Evolutionary conservation across 305 asterid species (phyloP).

Genomic region (Lippia alba): DNA sequence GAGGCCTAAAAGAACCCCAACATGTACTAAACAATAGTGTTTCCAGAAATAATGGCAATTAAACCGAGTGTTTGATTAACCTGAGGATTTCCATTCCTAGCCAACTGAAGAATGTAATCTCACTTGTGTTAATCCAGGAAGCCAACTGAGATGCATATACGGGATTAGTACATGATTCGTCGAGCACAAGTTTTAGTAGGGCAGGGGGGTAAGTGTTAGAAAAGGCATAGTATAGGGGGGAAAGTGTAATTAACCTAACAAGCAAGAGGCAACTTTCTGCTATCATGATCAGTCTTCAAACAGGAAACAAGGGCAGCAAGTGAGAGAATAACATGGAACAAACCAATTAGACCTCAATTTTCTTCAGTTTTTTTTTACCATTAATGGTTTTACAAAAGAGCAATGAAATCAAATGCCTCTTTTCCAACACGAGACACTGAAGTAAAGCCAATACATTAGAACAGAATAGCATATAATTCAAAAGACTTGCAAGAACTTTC

Average conservation of each 20-base stretch:
- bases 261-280: slow-evolving; percentile 8
- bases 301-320: not conserved
- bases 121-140: too few species aligned
- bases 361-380: not conserved
- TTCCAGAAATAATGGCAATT: not conserved
- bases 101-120: not conserved
- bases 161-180: too few species aligned
- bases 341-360: too few species aligned
- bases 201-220: slow-evolving; percentile 8
- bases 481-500: slow-evolving; percentile 29
- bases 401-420: slow-evolving; percentile 13
- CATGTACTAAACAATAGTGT: not conserved
- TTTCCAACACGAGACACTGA: slow-evolving; percentile 9
- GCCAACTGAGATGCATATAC: not conserved
- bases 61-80: not conserved
- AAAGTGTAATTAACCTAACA: not conserved
- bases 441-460: slow-evolving; percentile 36
- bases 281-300: not conserved
- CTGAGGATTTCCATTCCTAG: not conserved
- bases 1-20: slow-evolving; percentile 7
- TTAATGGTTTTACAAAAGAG: slow-evolving; percentile 12
- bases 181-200: not conserved
- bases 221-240: not conserved
- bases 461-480: slow-evolving; percentile 36
- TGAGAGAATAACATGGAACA: not conserved